phyloP scores from a whole-genome alignment of 2,329 filamentous ascomycete genomes.

The Cercospora sesami region DNA sequence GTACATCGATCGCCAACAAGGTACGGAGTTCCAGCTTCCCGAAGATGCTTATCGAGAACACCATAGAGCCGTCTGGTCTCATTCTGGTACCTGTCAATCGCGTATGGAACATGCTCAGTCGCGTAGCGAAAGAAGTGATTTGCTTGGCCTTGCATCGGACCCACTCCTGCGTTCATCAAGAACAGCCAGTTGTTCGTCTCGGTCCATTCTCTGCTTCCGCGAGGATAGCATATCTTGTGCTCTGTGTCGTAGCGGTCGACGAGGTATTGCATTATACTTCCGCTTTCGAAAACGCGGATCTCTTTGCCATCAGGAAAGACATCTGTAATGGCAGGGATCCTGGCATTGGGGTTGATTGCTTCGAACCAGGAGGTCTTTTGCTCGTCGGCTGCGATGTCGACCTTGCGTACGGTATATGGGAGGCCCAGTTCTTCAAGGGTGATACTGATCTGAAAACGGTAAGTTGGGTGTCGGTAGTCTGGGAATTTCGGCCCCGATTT shows the following conservation, averaged over 20 bases:
- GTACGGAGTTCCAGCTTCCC: slow-evolving; percentile 51
- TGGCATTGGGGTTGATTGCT: slow-evolving; percentile 86
- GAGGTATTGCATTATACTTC: slow-evolving; percentile 80
- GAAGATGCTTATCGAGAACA: slow-evolving; percentile 71
- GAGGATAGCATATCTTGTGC: slow-evolving; percentile 77
- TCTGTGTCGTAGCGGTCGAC: slow-evolving; percentile 65
- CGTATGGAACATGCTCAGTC: slow-evolving; percentile 77
- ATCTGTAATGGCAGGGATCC: slow-evolving; percentile 84
- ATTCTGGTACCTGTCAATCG: slow-evolving; percentile 76
- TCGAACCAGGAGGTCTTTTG: slow-evolving; percentile 87
- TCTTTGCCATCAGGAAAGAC: slow-evolving; percentile 68
- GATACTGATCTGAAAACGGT: slow-evolving; percentile 61
- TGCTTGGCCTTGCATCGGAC: slow-evolving; percentile 55
- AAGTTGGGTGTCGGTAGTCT: neutral
- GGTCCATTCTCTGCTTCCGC: slow-evolving; percentile 70
- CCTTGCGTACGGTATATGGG: slow-evolving; percentile 65
- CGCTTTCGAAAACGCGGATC: slow-evolving; percentile 79
- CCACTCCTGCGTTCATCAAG: slow-evolving; percentile 68
- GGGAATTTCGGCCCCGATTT: neutral
- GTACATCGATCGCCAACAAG: slow-evolving; percentile 66
- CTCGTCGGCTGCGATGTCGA: slow-evolving; percentile 67
- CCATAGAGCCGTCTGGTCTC: slow-evolving; percentile 79
- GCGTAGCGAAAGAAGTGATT: slow-evolving; percentile 56
- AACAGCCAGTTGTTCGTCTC: slow-evolving; percentile 70
- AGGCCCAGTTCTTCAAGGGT: slow-evolving; percentile 77